phyloP scores from a whole-genome alignment of 164 flowering plant species.

The Brasenia schreberi region DNA sequence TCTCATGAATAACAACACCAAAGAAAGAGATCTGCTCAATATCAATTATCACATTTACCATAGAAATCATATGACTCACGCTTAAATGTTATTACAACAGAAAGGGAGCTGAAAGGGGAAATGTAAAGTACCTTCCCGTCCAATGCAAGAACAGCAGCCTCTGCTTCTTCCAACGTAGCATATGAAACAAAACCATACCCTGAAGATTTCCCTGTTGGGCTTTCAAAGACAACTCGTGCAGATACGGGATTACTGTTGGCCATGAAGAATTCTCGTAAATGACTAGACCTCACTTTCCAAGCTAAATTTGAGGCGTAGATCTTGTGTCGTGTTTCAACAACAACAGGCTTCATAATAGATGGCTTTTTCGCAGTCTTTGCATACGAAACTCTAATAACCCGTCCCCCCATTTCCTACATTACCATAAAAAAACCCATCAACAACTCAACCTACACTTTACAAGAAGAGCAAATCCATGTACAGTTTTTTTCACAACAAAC shows the following conservation, averaged over 20 bases:
- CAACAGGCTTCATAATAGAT: conserved; percentile 29
- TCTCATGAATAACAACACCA: background rate
- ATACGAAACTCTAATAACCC: conserved; percentile 56
- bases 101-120: background rate
- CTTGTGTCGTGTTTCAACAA: conserved; percentile 43
- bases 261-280: conserved; percentile 67
- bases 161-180: conserved; percentile 73
- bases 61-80: background rate
- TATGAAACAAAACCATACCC: conserved; percentile 89
- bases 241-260: conserved; percentile 46
- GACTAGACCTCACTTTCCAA: conserved; percentile 67
- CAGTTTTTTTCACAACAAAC: background rate
- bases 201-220: conserved; percentile 51
- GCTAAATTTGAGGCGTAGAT: conserved; percentile 77
- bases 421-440: background rate
- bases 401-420: conserved; percentile 66
- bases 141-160: conserved; percentile 53
- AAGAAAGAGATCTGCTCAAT: background rate
- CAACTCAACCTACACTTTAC: background rate
- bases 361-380: conserved; percentile 63
- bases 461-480: background rate
- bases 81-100: background rate
- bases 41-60: background rate
- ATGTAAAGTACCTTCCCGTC: conserved; percentile 61
- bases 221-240: conserved; percentile 57